Percentiles rank a stretch among this genome's conserved stretches.
Conservation (phyloP, 2,329 filamentous ascomycete genomes). For the Colletotrichum coccodes region DNA sequence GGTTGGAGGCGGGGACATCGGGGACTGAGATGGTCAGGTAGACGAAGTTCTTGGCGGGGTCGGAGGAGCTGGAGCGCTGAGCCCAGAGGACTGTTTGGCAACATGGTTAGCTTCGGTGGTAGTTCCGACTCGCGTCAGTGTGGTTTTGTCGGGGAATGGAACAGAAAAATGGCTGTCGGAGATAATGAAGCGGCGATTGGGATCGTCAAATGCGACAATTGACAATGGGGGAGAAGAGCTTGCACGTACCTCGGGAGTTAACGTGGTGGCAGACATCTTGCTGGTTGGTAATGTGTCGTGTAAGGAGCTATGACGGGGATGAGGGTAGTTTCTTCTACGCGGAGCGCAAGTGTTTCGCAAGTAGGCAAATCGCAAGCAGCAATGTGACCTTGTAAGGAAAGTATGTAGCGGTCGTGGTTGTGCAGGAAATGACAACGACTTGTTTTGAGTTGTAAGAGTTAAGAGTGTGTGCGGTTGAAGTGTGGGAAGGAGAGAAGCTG, state of each 20-base stretch:
- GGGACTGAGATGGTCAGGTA: conserved; percentile 91
- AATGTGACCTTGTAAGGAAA: neutral
- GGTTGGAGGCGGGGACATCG: conserved; percentile 79
- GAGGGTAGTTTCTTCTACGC: conserved; percentile 28
- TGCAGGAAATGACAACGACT: neutral
- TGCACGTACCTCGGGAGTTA: conserved; percentile 51
- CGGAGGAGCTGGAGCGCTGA: conserved; percentile 87
- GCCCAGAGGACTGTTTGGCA: conserved; percentile 86
- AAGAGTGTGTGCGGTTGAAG: neutral
- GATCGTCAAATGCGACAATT: neutral
- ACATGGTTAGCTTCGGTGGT: conserved; percentile 1
- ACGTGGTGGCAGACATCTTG: conserved; percentile 41
- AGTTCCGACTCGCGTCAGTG: neutral
- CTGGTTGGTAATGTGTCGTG: conserved; percentile 21
- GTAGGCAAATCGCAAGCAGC: conserved; percentile 9
- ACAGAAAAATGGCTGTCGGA: neutral
- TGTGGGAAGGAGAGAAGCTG: conserved; percentile 12
- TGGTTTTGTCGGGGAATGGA: neutral
- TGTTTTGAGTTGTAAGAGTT: conserved; percentile 3
- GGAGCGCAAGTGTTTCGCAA: conserved; percentile 26
- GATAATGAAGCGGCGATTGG: conserved; percentile 4
- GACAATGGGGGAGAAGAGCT: neutral
- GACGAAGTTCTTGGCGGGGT: conserved; percentile 91
- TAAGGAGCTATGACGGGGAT: conserved; percentile 31
- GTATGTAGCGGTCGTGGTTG: neutral